Evolutionary conservation across 352 stramenopile species (phyloP).

Genomic region (Peronospora belbahrii): DNA sequence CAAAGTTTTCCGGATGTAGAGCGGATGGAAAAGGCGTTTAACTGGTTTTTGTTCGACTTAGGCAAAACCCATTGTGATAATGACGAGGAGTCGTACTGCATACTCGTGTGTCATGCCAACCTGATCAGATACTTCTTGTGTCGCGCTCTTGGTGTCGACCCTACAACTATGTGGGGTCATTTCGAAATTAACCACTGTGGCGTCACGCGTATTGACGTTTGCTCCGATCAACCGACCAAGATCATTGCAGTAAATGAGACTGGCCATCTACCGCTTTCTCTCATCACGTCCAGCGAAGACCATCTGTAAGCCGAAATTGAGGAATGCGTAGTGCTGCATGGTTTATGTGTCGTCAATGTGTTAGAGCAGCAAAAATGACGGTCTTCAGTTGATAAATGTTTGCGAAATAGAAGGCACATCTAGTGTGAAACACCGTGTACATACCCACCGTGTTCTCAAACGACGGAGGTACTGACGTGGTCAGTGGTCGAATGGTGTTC

Average conservation of each 20-base stretch:
- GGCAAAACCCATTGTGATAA: constrained; percentile 23
- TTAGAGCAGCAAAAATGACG: constrained; percentile 14
- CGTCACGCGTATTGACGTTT: constrained; percentile 71
- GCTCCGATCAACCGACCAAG: constrained; percentile 57
- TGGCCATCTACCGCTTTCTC: constrained; percentile 61
- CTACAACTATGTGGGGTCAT: constrained; percentile 58
- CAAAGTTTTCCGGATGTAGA: constrained; percentile 37
- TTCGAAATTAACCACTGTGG: constrained; percentile 85
- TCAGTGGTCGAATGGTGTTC: constrained; percentile 31
- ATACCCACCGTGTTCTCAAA: constrained; percentile 16
- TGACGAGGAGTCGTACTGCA: constrained; percentile 50
- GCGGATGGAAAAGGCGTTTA: constrained; percentile 62
- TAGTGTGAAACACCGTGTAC: constrained; percentile 15
- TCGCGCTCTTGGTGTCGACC: constrained; percentile 51
- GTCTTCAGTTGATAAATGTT: constrained; percentile 2
- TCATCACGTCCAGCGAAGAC: constrained; percentile 81
- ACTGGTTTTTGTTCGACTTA: constrained; percentile 29
- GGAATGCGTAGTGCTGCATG: constrained; percentile 2
- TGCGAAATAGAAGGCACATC: not conserved
- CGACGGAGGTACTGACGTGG: constrained; percentile 28
- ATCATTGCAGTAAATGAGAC: constrained; percentile 75
- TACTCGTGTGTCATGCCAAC: constrained; percentile 81
- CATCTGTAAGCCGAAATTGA: constrained; percentile 40
- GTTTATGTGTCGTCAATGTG: constrained; percentile 24
- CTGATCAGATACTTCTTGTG: constrained; percentile 80